Evolutionary conservation across 768 basidiomycete genomes (phyloP).

Genomic region (Mycena galericulata): DNA sequence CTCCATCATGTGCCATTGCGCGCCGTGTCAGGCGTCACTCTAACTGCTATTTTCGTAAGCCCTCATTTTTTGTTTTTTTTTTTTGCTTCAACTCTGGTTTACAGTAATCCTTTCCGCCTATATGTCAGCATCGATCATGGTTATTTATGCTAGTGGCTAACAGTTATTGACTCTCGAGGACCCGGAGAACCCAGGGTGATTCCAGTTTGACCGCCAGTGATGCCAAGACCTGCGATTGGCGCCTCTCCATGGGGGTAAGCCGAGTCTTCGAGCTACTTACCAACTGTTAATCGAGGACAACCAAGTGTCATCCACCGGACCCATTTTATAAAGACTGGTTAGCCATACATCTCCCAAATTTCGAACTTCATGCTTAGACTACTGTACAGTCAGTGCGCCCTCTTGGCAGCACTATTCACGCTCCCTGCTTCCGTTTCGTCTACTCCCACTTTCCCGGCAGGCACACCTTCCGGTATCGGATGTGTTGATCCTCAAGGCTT

Average conservation of each 20-base stretch:
- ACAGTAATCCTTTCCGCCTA: not conserved
- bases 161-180: not conserved
- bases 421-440: slow-evolving; percentile 9
- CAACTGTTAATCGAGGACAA: slow-evolving; percentile 5
- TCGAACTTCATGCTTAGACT: not conserved
- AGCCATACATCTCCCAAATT: not conserved
- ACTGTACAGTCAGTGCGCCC: slow-evolving; percentile 3
- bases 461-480: slow-evolving; percentile 13
- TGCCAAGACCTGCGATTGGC: not conserved
- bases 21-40: not conserved
- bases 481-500: slow-evolving; percentile 18
- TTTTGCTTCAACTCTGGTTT: slow-evolving; percentile 3
- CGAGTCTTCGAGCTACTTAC: not conserved
- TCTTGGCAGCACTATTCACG: slow-evolving; percentile 7
- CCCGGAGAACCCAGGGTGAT: not conserved
- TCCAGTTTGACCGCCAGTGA: not conserved
- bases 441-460: slow-evolving; percentile 7
- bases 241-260: not conserved
- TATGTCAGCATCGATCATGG: not conserved
- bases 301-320: slow-evolving; percentile 7
- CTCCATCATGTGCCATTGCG: slow-evolving; percentile 5
- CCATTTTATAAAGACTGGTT: not conserved
- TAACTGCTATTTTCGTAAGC: not conserved
- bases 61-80: not conserved
- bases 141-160: slow-evolving; percentile 2